Percentiles rank a stretch among this genome's conserved stretches.
Conservation (phyloP, 148 eudicot genomes). For the Cornus florida region DNA sequence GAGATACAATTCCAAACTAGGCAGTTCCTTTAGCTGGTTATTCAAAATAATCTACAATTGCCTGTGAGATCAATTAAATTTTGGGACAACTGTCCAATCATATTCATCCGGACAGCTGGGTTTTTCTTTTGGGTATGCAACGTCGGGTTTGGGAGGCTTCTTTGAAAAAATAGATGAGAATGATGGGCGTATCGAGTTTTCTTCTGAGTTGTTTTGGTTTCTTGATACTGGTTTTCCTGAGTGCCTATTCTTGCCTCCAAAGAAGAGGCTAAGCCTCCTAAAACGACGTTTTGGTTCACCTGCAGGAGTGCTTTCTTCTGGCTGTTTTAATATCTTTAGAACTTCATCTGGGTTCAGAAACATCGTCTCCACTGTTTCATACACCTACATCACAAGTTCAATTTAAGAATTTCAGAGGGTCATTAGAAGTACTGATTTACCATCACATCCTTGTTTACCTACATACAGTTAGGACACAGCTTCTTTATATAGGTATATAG, state of each 20-base stretch:
- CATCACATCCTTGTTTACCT: background rate
- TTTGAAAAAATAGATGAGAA: constrained; percentile 63
- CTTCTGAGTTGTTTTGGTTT: constrained; percentile 43
- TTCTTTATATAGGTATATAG: background rate
- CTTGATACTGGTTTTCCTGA: constrained; percentile 30
- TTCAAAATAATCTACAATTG: constrained; percentile 21
- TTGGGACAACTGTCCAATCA: constrained; percentile 48
- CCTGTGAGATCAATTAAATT: constrained; percentile 6
- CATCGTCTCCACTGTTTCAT: constrained; percentile 82
- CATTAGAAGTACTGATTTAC: background rate
- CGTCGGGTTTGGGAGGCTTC: constrained; percentile 77
- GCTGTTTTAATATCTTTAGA: constrained; percentile 48
- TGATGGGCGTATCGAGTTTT: constrained; percentile 41
- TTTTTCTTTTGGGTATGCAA: constrained; percentile 40
- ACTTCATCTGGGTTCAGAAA: constrained; percentile 60
- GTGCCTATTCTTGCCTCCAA: constrained; percentile 55
- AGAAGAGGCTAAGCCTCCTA: constrained; percentile 58
- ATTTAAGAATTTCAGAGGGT: background rate
- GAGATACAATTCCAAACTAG: background rate
- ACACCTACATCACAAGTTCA: constrained; percentile 50
- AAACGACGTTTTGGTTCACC: constrained; percentile 68
- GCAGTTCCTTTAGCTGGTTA: background rate
- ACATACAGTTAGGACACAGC: background rate
- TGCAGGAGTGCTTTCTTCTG: constrained; percentile 44
- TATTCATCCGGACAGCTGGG: constrained; percentile 40